phyloP scores from a whole-genome alignment of 805 yeast genomes.

The Lipomyces spencermartinsiae region DNA sequence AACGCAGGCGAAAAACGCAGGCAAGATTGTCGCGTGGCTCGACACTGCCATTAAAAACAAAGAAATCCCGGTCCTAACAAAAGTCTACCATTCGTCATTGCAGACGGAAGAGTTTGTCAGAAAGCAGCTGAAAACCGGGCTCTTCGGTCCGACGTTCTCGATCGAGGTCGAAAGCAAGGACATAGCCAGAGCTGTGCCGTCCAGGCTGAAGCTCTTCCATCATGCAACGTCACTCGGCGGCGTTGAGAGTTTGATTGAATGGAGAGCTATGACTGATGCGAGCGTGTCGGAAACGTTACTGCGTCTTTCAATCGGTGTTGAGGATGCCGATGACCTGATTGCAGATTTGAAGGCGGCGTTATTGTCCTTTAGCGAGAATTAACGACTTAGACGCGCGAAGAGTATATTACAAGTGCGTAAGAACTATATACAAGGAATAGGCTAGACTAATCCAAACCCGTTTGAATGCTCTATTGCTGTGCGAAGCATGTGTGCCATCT shows the following conservation, averaged over 20 bases:
- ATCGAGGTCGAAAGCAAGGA: conserved; percentile 59
- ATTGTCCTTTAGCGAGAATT: conserved; percentile 1
- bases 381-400: background rate
- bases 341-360: conserved; percentile 56
- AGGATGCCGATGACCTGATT: conserved; percentile 76
- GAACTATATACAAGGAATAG: background rate
- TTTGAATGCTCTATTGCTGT: conserved; percentile 42
- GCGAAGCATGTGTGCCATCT: conserved; percentile 38
- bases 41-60: conserved; percentile 51
- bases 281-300: conserved; percentile 62
- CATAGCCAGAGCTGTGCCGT: conserved; percentile 68
- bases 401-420: background rate
- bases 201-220: conserved; percentile 69
- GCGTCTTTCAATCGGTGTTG: conserved; percentile 82
- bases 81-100: conserved; percentile 73
- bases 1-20: conserved; percentile 69
- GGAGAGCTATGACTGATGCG: conserved; percentile 80
- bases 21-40: conserved; percentile 65
- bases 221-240: conserved; percentile 96
- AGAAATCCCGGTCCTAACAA: conserved; percentile 56
- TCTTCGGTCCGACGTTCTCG: conserved; percentile 76
- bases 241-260: conserved; percentile 86
- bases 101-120: conserved; percentile 73
- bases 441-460: conserved; percentile 44
- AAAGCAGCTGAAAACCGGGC: conserved; percentile 65